Evolutionary conservation across 306 rosid species (phyloP).

Genomic region (Malus fusca): DNA sequence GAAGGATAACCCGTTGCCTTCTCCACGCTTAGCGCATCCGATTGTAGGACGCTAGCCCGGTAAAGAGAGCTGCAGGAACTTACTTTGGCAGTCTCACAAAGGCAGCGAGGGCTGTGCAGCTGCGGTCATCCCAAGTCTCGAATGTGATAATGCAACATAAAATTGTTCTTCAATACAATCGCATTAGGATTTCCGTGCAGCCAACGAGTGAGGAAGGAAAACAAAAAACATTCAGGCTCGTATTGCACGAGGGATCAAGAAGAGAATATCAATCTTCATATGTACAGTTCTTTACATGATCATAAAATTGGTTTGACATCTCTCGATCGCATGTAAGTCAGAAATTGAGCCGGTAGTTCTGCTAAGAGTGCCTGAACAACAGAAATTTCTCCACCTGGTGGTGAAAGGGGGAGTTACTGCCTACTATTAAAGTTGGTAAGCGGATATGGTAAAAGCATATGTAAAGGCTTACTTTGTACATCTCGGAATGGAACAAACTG

Average conservation of each 20-base stretch:
- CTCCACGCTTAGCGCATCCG: background rate
- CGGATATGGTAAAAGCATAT: background rate
- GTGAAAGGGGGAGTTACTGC: constrained; percentile 2
- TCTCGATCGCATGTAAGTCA: constrained; percentile 79
- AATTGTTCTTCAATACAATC: background rate
- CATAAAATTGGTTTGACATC: constrained; percentile 60
- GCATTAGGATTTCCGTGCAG: background rate
- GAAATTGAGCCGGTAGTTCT: constrained; percentile 87
- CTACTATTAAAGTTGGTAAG: background rate
- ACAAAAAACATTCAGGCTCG: background rate
- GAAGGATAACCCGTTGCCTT: background rate
- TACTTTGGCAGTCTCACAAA: background rate
- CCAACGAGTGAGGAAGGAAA: background rate
- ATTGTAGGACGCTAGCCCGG: background rate
- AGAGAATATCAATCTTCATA: constrained; percentile 23
- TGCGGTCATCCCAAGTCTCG: constrained; percentile 2
- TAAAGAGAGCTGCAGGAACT: background rate
- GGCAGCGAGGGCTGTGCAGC: constrained; percentile 1
- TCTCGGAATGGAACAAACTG: constrained; percentile 94
- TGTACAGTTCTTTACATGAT: constrained; percentile 41
- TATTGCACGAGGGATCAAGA: constrained; percentile 25
- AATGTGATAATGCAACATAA: background rate
- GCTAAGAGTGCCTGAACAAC: constrained; percentile 95
- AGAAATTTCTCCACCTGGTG: constrained; percentile 83
- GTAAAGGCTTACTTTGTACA: constrained; percentile 59